Percentiles rank a stretch among this genome's conserved stretches.
These are phyloP conservation scores for Lavandula angustifolia DNA, from an alignment of 257 asterid species.

Conservation along the genomic window DNA sequence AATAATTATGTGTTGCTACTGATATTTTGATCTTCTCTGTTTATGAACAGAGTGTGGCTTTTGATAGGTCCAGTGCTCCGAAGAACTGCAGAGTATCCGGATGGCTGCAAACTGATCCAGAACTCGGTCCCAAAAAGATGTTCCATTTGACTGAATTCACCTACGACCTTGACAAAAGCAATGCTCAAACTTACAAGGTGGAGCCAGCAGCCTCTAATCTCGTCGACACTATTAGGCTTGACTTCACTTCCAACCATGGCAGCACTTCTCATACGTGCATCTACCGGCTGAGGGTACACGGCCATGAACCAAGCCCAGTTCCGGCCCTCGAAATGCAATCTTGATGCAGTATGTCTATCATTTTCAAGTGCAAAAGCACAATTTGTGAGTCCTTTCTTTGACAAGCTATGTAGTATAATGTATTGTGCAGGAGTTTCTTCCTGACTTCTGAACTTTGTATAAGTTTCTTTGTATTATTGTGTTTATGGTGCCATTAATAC, in stretches of 20 bases:
- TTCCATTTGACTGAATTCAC: constrained; percentile 61
- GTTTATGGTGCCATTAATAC: background rate
- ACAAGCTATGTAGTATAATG: constrained; percentile 4
- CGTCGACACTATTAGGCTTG: constrained; percentile 72
- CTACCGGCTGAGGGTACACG: constrained; percentile 88
- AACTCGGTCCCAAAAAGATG: constrained; percentile 41
- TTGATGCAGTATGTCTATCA: constrained; percentile 37
- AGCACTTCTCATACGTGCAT: constrained; percentile 75
- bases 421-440: constrained; percentile 17
- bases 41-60: constrained; percentile 76
- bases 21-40: constrained; percentile 25
- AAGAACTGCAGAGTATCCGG: constrained; percentile 83
- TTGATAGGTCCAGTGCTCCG: constrained; percentile 95
- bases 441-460: background rate
- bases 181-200: constrained; percentile 74
- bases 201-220: constrained; percentile 45
- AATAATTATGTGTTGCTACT: background rate
- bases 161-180: constrained; percentile 73
- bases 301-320: constrained; percentile 51
- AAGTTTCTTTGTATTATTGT: background rate
- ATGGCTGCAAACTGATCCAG: constrained; percentile 55
- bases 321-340: constrained; percentile 40
- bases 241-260: constrained; percentile 82
- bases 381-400: background rate
- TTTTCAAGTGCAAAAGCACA: constrained; percentile 9